Evolutionary conservation across 495 filamentous ascomycete genomes (phyloP).

Genomic region (Oleoguttula mirabilis): DNA sequence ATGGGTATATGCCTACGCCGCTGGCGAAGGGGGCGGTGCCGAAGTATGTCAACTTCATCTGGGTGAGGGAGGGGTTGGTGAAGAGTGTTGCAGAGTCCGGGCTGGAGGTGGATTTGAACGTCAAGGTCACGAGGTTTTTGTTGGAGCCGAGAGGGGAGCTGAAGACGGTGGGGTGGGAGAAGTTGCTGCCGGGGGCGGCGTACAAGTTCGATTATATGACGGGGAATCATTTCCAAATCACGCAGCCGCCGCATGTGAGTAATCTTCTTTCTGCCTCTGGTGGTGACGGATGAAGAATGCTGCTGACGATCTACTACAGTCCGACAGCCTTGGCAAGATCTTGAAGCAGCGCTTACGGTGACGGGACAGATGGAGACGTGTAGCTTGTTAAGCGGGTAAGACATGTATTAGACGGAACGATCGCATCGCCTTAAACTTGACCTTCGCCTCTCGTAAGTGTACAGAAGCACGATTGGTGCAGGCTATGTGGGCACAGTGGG

Average conservation of each 20-base stretch:
- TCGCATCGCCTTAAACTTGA: no score
- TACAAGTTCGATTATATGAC: conserved; percentile 19
- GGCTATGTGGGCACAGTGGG: no score
- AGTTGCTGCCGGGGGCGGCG: conserved; percentile 16
- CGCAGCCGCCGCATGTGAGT: conserved; percentile 12
- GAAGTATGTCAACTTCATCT: conserved; percentile 11
- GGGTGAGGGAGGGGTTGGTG: conserved; percentile 17
- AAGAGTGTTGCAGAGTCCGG: conserved; percentile 14
- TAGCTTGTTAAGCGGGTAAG: no score
- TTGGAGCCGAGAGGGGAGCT: conserved; percentile 14
- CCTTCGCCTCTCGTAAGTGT: no score
- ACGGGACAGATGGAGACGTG: no score
- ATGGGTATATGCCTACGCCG: conserved; percentile 18
- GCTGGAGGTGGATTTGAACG: conserved; percentile 11
- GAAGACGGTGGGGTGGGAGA: conserved; percentile 17
- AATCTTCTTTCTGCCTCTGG: no score
- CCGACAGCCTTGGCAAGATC: no score
- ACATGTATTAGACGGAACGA: no score
- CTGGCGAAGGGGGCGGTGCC: conserved; percentile 5
- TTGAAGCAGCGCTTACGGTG: no score
- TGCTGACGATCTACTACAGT: no score
- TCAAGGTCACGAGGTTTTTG: conserved; percentile 17
- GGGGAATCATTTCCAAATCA: conserved; percentile 18
- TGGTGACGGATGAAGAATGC: no score
- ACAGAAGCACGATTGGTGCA: no score